phyloP scores from a whole-genome alignment of 2,329 filamentous ascomycete genomes.

The Cercospora sp. region DNA sequence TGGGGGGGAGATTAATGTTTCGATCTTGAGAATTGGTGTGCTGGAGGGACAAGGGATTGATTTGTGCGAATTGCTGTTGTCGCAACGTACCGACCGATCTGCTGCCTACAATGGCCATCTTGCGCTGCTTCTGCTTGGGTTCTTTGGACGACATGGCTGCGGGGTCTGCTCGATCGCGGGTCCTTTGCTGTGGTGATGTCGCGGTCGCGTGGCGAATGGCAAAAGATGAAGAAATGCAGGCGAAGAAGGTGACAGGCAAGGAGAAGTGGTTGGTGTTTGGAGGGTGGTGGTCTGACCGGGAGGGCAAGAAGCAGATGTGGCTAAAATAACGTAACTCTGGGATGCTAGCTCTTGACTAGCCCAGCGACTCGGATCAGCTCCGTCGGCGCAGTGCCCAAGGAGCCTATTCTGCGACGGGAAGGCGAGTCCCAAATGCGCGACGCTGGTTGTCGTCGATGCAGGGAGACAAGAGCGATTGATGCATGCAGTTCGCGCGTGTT shows the following conservation, averaged over 20 bases:
- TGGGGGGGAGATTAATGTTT: background rate
- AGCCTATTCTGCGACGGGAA: background rate
- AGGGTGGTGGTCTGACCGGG: background rate
- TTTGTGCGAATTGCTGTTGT: background rate
- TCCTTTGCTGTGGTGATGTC: background rate
- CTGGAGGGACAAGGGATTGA: background rate
- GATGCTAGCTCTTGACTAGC: background rate
- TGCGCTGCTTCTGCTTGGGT: constrained; percentile 78
- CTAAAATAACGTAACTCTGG: background rate
- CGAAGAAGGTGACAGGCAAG: background rate
- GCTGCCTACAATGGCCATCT: constrained; percentile 94
- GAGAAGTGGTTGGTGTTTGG: background rate
- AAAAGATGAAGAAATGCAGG: background rate
- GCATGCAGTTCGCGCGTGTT: background rate
- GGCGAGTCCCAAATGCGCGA: background rate
- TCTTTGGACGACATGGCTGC: constrained; percentile 53
- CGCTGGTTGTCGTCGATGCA: background rate
- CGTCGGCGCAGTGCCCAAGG: background rate
- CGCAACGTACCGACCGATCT: constrained; percentile 74
- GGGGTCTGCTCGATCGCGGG: background rate
- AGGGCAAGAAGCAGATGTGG: background rate
- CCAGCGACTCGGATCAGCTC: constrained; percentile 4
- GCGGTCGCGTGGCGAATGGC: background rate
- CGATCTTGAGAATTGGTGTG: background rate
- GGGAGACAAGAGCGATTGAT: background rate